Evolutionary conservation across 2,329 filamentous ascomycete species (phyloP), one percentile per base, ranked within the genome.

Genomic region (Botrytis pseudocinerea): DNA sequence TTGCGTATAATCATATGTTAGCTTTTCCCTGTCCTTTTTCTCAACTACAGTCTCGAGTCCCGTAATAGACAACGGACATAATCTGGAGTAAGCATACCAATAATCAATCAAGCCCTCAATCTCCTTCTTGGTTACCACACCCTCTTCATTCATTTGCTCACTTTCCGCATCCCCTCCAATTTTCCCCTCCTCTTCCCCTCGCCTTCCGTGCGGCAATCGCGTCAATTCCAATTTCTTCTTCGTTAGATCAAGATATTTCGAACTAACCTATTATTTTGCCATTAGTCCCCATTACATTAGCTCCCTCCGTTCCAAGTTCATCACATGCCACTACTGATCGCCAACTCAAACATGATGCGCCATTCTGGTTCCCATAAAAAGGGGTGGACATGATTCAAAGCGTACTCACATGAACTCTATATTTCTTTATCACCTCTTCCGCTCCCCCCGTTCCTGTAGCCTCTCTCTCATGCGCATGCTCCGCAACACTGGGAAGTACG

Each of bases 221-320:
- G 89, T 90, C 63, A 92, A 84, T 78, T 92, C 88, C 16, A 93
- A 84, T 80, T 93, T 93, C 80, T 89, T 87, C 78, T 84, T 86
- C 9, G 91, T 93, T 74, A 92, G 84, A 63, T 91, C 87, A 1
- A 93, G 84, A 80, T 92, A 92, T 77, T 87, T 89, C 71, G 86
- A 87, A 3, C 90, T 92, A 25, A 92, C 87, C 90, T 91, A 72
- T 12, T 32, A 25, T 6, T 5, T 16, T 9, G 46, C 57, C 22
- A 68, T 70, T 35, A 70, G 40, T 63, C 32, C 35, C 14, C 48
- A 69, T 22, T 54, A 22, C 42, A 38, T 69, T 32, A 44, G 28
- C 40, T n/a, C 22, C 51, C 25, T 14, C 63, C 20, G 25, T 65
- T 10, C 35, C 46, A 28, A 28, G 9, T 57, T 57, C 14, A 40